A percentile compares a stretch with the other conserved stretches of the same genome.
These are phyloP conservation scores for Penicillium macrosclerotiorum DNA, from an alignment of 495 filamentous ascomycete species.

Conservation along the genomic window DNA sequence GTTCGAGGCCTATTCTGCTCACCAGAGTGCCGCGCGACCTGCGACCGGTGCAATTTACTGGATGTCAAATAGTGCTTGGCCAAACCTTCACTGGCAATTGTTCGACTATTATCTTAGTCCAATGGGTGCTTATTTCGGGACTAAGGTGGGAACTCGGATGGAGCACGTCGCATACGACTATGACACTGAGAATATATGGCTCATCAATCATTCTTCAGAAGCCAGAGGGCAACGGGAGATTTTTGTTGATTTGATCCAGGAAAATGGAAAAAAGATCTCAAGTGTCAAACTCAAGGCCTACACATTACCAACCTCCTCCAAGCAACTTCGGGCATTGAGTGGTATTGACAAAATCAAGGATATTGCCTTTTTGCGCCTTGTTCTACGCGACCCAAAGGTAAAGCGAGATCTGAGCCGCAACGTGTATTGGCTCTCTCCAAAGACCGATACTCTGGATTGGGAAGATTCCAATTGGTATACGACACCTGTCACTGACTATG, in stretches of 20 bases:
- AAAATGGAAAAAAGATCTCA: conserved; percentile 40
- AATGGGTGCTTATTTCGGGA: conserved; percentile 58
- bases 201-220: conserved; percentile 57
- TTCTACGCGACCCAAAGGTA: conserved; percentile 29
- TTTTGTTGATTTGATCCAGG: conserved; percentile 47
- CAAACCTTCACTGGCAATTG: conserved; percentile 63
- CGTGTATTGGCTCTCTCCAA: conserved; percentile 58
- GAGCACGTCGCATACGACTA: conserved; percentile 61
- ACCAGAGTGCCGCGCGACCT: conserved; percentile 49
- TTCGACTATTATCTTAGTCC: conserved; percentile 64
- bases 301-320: conserved; percentile 27
- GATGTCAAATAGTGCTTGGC: conserved; percentile 69
- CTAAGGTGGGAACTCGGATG: conserved; percentile 48
- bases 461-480: conserved; percentile 54
- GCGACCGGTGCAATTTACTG: conserved; percentile 65
- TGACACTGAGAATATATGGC: conserved; percentile 37
- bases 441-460: conserved; percentile 54
- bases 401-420: conserved; percentile 49
- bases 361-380: conserved; percentile 52
- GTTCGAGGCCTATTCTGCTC: conserved; percentile 55
- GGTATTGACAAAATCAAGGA: conserved; percentile 37
- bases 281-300: conserved; percentile 16
- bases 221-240: conserved; percentile 41
- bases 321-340: conserved; percentile 16
- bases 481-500: conserved; percentile 55